Conservation (phyloP, 345 rosid species). For the Kandelia obovata region DNA sequence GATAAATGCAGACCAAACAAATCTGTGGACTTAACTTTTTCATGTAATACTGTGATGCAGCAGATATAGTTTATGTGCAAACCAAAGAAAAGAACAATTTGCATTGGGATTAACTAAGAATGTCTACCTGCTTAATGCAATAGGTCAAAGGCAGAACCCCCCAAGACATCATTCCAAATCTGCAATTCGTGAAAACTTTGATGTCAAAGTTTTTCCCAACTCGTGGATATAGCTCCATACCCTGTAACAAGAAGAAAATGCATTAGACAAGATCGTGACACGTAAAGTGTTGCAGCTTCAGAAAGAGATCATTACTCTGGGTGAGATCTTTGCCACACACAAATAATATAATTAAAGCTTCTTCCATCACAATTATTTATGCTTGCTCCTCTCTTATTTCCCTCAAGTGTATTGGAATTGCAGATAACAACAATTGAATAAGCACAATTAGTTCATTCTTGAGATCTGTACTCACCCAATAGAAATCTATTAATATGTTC, state of each 20-base stretch:
- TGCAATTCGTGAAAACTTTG: slow-evolving; percentile 95
- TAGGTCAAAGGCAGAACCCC: slow-evolving; percentile 98
- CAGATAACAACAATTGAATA: neutral
- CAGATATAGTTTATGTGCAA: neutral
- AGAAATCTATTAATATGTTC: slow-evolving; percentile 86
- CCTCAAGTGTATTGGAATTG: neutral
- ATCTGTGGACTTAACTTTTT: neutral
- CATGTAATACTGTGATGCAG: neutral
- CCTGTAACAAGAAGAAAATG: slow-evolving; percentile 47
- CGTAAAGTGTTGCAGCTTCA: neutral
- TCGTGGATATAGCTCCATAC: slow-evolving; percentile 98
- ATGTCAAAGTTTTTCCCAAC: slow-evolving; percentile 94
- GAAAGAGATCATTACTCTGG: neutral
- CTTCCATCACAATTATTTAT: neutral
- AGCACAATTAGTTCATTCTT: slow-evolving; percentile 4
- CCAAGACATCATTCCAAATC: slow-evolving; percentile 99
- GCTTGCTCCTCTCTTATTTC: neutral
- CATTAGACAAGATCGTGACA: slow-evolving; percentile 15
- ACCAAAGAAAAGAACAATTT: neutral
- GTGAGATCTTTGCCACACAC: neutral
- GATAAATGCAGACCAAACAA: too few relatives aligned
- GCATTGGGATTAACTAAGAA: neutral
- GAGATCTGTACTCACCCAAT: slow-evolving; percentile 66
- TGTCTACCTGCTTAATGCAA: slow-evolving; percentile 90
- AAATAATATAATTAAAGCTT: neutral